These are phyloP conservation scores for Trametes gibbosa DNA, from an alignment of 768 basidiomycete species.

Conservation along the genomic window DNA sequence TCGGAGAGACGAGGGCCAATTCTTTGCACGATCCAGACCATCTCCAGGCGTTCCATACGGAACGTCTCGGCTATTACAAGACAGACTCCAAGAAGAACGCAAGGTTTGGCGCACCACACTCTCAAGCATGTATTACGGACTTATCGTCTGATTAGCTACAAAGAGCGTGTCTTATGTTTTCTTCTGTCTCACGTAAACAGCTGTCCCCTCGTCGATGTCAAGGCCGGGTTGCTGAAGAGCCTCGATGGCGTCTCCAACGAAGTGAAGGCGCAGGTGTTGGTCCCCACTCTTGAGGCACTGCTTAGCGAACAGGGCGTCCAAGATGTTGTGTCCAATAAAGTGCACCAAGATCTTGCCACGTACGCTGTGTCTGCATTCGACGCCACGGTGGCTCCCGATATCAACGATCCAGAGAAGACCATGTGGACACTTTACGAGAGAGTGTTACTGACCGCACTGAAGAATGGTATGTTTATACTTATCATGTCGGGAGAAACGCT, in stretches of 20 bases:
- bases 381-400: constrained; percentile 37
- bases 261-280: constrained; percentile 51
- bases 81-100: constrained; percentile 54
- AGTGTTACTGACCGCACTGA: constrained; percentile 44
- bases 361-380: constrained; percentile 52
- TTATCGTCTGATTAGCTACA: constrained; percentile 47
- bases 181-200: constrained; percentile 76
- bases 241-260: constrained; percentile 47
- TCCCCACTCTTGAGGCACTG: constrained; percentile 52
- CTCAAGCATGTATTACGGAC: not conserved
- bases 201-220: constrained; percentile 46
- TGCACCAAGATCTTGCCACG: constrained; percentile 31
- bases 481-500: not conserved
- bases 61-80: constrained; percentile 46
- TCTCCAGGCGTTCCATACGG: constrained; percentile 57
- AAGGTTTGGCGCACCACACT: constrained; percentile 40
- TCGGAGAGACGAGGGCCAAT: constrained; percentile 53
- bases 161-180: constrained; percentile 69
- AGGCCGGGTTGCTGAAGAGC: constrained; percentile 51
- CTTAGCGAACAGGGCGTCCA: constrained; percentile 14
- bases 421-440: constrained; percentile 54
- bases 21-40: constrained; percentile 58
- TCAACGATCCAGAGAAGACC: constrained; percentile 42
- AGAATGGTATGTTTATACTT: constrained; percentile 36
- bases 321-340: not conserved